Evolutionary conservation across 1,284 basidiomycete genomes (phyloP).

Genomic region (Chalciporus piperatoides): DNA sequence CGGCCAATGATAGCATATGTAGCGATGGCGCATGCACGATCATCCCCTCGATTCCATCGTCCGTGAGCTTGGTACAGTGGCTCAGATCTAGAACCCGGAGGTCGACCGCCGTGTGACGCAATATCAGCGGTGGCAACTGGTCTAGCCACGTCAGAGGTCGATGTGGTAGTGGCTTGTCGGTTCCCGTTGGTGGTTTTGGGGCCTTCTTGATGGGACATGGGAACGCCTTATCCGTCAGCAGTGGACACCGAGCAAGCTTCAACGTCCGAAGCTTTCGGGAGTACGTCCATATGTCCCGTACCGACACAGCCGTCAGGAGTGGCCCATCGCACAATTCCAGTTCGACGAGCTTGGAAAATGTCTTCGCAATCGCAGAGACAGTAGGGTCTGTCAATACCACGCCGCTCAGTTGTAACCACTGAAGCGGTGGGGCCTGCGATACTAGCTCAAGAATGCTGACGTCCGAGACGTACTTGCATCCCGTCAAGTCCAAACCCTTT

Average conservation of each 20-base stretch:
- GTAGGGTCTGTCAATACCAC: slow-evolving; percentile 70
- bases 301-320: slow-evolving; percentile 66
- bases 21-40: slow-evolving; percentile 78
- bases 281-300: slow-evolving; percentile 82
- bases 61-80: slow-evolving; percentile 68
- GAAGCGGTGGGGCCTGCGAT: slow-evolving; percentile 60
- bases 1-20: slow-evolving; percentile 75
- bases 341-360: slow-evolving; percentile 77
- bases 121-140: slow-evolving; percentile 53
- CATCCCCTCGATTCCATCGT: slow-evolving; percentile 77
- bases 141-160: slow-evolving; percentile 57
- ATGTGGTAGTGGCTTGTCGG: slow-evolving; percentile 48
- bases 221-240: slow-evolving; percentile 77
- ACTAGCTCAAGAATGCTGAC: slow-evolving; percentile 71
- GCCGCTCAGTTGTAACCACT: slow-evolving; percentile 71
- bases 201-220: slow-evolving; percentile 50
- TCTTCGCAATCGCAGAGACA: slow-evolving; percentile 68
- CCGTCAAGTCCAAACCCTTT: slow-evolving; percentile 74
- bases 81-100: slow-evolving; percentile 78
- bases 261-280: slow-evolving; percentile 75
- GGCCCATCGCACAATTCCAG: slow-evolving; percentile 77
- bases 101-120: slow-evolving; percentile 62
- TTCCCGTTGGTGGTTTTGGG: slow-evolving; percentile 20
- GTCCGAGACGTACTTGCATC: slow-evolving; percentile 76
- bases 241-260: slow-evolving; percentile 65